phyloP scores from a whole-genome alignment of 2,329 filamentous ascomycete genomes.

The Clonostachys byssicola region DNA sequence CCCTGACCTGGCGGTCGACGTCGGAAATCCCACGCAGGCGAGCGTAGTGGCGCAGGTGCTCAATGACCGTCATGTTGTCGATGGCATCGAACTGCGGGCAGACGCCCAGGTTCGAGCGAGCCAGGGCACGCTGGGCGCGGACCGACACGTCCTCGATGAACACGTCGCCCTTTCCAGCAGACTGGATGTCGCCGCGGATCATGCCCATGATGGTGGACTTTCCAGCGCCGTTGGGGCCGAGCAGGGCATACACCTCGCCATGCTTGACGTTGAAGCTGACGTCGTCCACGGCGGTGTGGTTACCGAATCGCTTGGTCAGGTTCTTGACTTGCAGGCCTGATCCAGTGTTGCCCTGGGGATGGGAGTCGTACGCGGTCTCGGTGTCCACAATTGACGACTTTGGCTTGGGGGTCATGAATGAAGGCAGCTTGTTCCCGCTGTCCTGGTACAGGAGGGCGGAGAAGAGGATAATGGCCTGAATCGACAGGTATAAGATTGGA shows the following conservation, averaged over 20 bases:
- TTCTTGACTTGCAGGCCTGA: constrained; percentile 58
- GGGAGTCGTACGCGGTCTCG: constrained; percentile 18
- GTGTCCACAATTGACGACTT: constrained; percentile 26
- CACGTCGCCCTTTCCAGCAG: constrained; percentile 51
- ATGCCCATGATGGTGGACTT: constrained; percentile 71
- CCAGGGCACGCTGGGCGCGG: constrained; percentile 55
- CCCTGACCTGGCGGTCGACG: constrained; percentile 50
- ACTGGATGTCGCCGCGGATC: constrained; percentile 67
- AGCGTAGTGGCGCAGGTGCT: constrained; percentile 72
- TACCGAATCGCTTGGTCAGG: constrained; percentile 64
- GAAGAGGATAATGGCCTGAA: constrained; percentile 67
- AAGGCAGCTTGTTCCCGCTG: constrained; percentile 41
- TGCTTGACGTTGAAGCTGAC: constrained; percentile 65
- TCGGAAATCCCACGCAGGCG: constrained; percentile 62
- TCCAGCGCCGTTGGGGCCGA: constrained; percentile 75
- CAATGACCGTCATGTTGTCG: constrained; percentile 69
- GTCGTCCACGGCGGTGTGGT: constrained; percentile 63
- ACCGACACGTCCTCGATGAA: constrained; percentile 65
- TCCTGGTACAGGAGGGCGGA: constrained; percentile 70
- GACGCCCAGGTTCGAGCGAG: constrained; percentile 61
- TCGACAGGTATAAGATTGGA: constrained; percentile 71
- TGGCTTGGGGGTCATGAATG: constrained; percentile 2
- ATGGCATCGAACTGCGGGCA: constrained; percentile 73
- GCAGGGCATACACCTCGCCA: constrained; percentile 68
- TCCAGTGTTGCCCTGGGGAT: no score